These are phyloP conservation scores for Sonneratia caseolaris DNA, from an alignment of 345 rosid genomes.

Conservation along the genomic window DNA sequence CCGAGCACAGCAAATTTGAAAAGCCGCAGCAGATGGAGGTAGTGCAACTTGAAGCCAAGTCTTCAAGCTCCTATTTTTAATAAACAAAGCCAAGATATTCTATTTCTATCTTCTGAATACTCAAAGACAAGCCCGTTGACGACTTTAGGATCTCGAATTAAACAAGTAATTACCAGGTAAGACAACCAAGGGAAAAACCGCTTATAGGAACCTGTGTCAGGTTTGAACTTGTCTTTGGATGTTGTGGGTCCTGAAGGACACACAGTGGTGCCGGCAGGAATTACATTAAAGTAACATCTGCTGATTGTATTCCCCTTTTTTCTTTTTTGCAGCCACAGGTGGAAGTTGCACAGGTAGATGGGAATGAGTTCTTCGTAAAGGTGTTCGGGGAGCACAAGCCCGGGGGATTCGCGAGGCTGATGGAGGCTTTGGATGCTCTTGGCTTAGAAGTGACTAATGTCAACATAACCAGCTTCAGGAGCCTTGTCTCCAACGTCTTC, in stretches of 20 bases:
- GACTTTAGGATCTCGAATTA: too few relatives aligned
- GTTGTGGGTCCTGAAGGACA: too few relatives aligned
- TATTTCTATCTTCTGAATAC: too few relatives aligned
- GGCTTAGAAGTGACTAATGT: conserved; percentile 86
- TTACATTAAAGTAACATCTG: neutral
- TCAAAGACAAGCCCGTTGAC: too few relatives aligned
- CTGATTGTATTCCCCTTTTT: neutral
- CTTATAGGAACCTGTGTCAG: too few relatives aligned
- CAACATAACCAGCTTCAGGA: conserved; percentile 59
- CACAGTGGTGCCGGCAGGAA: too few relatives aligned
- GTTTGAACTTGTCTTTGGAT: too few relatives aligned
- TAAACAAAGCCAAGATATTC: too few relatives aligned
- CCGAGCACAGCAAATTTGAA: conserved; percentile 30
- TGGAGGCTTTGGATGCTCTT: conserved; percentile 75
- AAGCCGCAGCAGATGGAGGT: conserved; percentile 97
- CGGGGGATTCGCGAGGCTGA: conserved; percentile 69
- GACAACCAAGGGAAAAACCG: too few relatives aligned
- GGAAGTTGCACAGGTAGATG: conserved; percentile 76
- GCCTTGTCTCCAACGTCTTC: conserved; percentile 85
- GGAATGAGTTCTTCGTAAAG: conserved; percentile 78
- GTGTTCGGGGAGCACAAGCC: conserved; percentile 80
- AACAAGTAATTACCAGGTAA: too few relatives aligned
- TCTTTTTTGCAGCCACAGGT: conserved; percentile 57
- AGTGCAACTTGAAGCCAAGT: neutral
- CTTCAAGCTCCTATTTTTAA: neutral